These are phyloP conservation scores for Purpureocillium lavendulum DNA, from an alignment of 2,329 filamentous ascomycete species.

Conservation along the genomic window DNA sequence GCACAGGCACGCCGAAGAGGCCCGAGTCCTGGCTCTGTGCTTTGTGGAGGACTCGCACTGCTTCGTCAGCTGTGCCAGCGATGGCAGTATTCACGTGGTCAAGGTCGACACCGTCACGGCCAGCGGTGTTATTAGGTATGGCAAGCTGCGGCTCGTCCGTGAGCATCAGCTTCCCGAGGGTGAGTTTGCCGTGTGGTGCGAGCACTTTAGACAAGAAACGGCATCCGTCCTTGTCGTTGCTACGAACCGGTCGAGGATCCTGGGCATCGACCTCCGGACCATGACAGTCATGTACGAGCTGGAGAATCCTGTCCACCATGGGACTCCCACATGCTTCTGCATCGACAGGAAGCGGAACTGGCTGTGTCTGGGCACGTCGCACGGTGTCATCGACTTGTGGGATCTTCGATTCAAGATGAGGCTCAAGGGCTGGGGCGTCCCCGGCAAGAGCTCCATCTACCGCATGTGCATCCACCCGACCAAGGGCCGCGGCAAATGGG, in stretches of 20 bases:
- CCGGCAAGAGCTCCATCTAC: conserved; percentile 72
- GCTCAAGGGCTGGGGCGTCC: conserved; percentile 80
- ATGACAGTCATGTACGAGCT: conserved; percentile 78
- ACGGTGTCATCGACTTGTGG: conserved; percentile 91
- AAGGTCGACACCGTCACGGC: conserved; percentile 55
- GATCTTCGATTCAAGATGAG: conserved; percentile 90
- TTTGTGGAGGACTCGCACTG: conserved; percentile 93
- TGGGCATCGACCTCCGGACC: conserved; percentile 78
- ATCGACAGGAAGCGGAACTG: conserved; percentile 81
- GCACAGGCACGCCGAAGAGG: conserved; percentile 63
- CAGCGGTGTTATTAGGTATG: conserved; percentile 58
- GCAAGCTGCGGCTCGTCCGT: conserved; percentile 66
- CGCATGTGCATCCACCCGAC: conserved; percentile 71
- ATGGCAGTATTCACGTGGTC: conserved; percentile 85
- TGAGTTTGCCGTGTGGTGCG: conserved; percentile 82
- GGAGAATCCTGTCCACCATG: conserved; percentile 84
- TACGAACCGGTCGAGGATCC: conserved; percentile 75
- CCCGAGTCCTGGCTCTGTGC: conserved; percentile 71
- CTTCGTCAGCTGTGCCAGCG: conserved; percentile 82
- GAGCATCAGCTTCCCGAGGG: conserved; percentile 67
- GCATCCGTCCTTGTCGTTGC: conserved; percentile 78
- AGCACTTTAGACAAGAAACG: conserved; percentile 79
- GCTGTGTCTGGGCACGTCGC: conserved; percentile 84
- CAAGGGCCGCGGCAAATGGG: conserved; percentile 71
- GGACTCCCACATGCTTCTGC: conserved; percentile 84